These are phyloP conservation scores for Leptographium wingfieldii DNA, from an alignment of 2,329 filamentous ascomycete genomes.

Conservation along the genomic window DNA sequence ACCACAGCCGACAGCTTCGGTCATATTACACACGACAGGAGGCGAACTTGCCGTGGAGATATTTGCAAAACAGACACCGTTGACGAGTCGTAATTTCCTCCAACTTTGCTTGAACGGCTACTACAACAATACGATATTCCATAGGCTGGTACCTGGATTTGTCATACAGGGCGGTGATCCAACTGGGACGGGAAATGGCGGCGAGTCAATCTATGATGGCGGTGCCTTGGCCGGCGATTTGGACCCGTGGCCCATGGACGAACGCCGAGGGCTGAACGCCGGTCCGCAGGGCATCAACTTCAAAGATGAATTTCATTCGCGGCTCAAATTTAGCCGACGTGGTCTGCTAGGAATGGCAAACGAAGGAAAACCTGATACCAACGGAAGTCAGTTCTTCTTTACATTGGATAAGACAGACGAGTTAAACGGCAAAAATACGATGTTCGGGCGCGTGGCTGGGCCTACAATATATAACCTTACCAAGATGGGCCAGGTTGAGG, in stretches of 20 bases:
- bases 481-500: constrained; percentile 82
- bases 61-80: constrained; percentile 86
- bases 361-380: constrained; percentile 61
- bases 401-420: constrained; percentile 78
- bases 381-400: constrained; percentile 95
- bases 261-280: constrained; percentile 48
- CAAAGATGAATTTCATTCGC: constrained; percentile 80
- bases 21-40: constrained; percentile 76
- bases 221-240: constrained; percentile 60
- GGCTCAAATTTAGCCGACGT: constrained; percentile 83
- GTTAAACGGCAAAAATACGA: constrained; percentile 76
- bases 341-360: constrained; percentile 96
- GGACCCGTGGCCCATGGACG: constrained; percentile 59
- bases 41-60: constrained; percentile 87
- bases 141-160: constrained; percentile 83
- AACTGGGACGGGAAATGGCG: constrained; percentile 81
- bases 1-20: constrained; percentile 85
- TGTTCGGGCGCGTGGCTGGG: constrained; percentile 85
- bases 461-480: constrained; percentile 94
- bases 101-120: constrained; percentile 92
- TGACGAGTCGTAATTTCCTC: constrained; percentile 89
- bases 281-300: constrained; percentile 48
- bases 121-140: constrained; percentile 88
- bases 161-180: constrained; percentile 92
- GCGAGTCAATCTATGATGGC: constrained; percentile 84